Conservation (phyloP, 805 yeast genomes). For the Kazachstania taianensis region DNA sequence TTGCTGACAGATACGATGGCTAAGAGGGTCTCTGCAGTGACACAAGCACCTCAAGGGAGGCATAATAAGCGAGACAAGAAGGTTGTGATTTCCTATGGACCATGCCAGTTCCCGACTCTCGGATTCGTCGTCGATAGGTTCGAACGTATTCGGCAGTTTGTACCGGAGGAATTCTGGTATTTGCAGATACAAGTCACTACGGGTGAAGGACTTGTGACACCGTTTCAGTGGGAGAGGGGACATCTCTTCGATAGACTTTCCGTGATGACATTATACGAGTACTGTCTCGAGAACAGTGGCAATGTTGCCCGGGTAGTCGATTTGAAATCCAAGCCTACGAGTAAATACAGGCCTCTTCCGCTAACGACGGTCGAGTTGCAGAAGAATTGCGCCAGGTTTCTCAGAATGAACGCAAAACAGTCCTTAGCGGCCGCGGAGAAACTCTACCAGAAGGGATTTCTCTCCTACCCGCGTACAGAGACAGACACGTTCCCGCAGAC, state of each 20-base stretch:
- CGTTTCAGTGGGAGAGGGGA: slow-evolving; percentile 63
- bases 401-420: slow-evolving; percentile 70
- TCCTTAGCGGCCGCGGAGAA: slow-evolving; percentile 74
- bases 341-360: slow-evolving; percentile 79
- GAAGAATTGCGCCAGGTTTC: slow-evolving; percentile 65
- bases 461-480: slow-evolving; percentile 96
- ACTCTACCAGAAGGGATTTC: slow-evolving; percentile 72
- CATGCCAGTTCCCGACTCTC: slow-evolving; percentile 93
- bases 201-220: slow-evolving; percentile 29
- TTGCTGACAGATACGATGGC: slow-evolving; percentile 45
- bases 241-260: slow-evolving; percentile 64
- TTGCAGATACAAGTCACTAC: slow-evolving; percentile 45
- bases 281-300: slow-evolving; percentile 40
- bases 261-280: slow-evolving; percentile 55
- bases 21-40: slow-evolving; percentile 13
- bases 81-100: slow-evolving; percentile 59
- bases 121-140: slow-evolving; percentile 94
- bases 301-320: slow-evolving; percentile 42
- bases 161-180: slow-evolving; percentile 74
- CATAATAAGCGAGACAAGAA: slow-evolving; percentile 9
- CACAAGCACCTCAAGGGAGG: neutral
- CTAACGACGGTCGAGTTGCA: slow-evolving; percentile 90
- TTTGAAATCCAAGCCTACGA: slow-evolving; percentile 51
- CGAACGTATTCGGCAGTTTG: slow-evolving; percentile 59
- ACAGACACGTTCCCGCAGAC: slow-evolving; percentile 74